phyloP scores from a whole-genome alignment of 768 basidiomycete genomes.

The Mycena albidolilacea region DNA sequence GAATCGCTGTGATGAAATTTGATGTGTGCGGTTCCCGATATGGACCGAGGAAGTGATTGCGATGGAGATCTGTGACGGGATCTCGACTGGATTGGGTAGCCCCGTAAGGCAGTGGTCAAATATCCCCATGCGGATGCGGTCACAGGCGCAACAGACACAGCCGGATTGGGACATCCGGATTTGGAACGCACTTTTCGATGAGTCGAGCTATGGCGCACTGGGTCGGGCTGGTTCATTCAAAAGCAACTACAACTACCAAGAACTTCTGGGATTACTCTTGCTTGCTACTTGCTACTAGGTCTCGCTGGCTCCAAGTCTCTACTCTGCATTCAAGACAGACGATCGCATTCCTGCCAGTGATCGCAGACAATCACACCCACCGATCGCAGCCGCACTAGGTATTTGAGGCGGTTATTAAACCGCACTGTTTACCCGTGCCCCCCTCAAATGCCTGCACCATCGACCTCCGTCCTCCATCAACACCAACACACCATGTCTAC shows the following conservation, averaged over 20 bases:
- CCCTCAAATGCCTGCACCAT: constrained; percentile 10
- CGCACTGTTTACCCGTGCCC: neutral
- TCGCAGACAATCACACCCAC: constrained; percentile 19
- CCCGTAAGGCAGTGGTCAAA: neutral
- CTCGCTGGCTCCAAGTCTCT: neutral
- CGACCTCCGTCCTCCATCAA: neutral
- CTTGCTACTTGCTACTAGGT: neutral
- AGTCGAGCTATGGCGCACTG: neutral
- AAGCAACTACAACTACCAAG: no score
- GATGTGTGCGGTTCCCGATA: constrained; percentile 2
- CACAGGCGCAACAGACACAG: constrained; percentile 13
- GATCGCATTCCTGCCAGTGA: neutral
- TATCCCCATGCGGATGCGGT: neutral
- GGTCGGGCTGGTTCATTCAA: constrained; percentile 1
- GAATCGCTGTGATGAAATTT: constrained; percentile 10
- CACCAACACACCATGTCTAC: neutral
- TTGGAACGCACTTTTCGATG: neutral
- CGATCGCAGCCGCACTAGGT: constrained; percentile 24
- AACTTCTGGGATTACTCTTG: neutral
- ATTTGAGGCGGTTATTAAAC: constrained; percentile 25
- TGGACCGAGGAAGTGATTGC: constrained; percentile 1
- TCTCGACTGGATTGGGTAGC: neutral
- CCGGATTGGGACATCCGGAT: neutral
- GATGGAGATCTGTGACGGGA: constrained; percentile 15
- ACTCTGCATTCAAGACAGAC: neutral